A percentile compares a stretch with the other conserved stretches of the same genome.
Conservation (phyloP, 169 alveolate genomes). For the Hepatocystis sp. region DNA sequence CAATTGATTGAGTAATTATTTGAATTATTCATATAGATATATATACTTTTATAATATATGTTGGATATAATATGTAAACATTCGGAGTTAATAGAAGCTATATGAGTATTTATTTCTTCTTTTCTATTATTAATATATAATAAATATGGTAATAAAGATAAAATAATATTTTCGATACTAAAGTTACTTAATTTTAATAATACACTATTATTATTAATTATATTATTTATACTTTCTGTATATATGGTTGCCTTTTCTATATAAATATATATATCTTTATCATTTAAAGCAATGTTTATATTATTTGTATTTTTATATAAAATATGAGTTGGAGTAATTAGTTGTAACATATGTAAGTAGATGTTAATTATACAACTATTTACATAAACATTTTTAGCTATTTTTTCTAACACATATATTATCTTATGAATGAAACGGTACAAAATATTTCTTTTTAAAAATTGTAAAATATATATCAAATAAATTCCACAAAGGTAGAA, state of each 20-base stretch:
- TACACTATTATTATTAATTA: slow-evolving; percentile 67
- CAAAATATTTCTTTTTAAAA: slow-evolving; percentile 55
- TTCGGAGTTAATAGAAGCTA: slow-evolving; percentile 73
- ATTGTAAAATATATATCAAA: slow-evolving; percentile 69
- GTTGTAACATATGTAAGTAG: slow-evolving; percentile 67
- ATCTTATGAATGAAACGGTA: slow-evolving; percentile 65
- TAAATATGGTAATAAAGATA: slow-evolving; percentile 59
- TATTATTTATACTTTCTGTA: slow-evolving; percentile 75
- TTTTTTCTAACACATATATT: slow-evolving; percentile 64
- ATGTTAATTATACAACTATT: slow-evolving; percentile 71
- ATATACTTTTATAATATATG: slow-evolving; percentile 74
- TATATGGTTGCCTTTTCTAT: slow-evolving; percentile 74
- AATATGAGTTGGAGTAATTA: slow-evolving; percentile 66
- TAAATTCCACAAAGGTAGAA: slow-evolving; percentile 67
- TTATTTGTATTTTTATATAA: slow-evolving; percentile 72
- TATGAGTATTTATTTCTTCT: slow-evolving; percentile 75
- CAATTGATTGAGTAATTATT: slow-evolving; percentile 6
- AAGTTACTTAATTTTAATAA: slow-evolving; percentile 64
- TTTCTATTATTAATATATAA: slow-evolving; percentile 64
- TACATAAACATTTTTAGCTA: slow-evolving; percentile 57
- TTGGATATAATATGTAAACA: slow-evolving; percentile 75
- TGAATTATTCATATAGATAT: slow-evolving; percentile 68
- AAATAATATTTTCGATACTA: slow-evolving; percentile 72
- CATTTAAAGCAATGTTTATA: slow-evolving; percentile 63
- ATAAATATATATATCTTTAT: slow-evolving; percentile 73